These are phyloP conservation scores for Recurvomyces mirabilis DNA, from an alignment of 495 filamentous ascomycete species.

Conservation along the genomic window DNA sequence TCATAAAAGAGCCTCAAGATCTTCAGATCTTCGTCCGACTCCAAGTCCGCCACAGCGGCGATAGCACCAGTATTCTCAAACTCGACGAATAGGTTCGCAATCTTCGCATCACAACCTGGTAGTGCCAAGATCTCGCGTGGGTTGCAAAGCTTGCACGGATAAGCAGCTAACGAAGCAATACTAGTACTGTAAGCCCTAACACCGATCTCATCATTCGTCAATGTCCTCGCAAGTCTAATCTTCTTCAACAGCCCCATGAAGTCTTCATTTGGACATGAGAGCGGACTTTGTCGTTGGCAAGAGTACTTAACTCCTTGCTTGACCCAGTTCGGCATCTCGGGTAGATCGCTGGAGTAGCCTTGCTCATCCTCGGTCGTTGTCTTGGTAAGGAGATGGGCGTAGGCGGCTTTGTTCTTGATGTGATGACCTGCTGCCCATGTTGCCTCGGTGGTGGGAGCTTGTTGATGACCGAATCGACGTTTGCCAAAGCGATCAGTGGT, in stretches of 20 bases:
- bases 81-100: constrained; percentile 66
- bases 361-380: constrained; percentile 66
- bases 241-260: constrained; percentile 70
- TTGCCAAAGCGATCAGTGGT: constrained; percentile 5
- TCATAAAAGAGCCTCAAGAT: constrained; percentile 59
- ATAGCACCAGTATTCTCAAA: constrained; percentile 53
- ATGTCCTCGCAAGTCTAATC: constrained; percentile 56
- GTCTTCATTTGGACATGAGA: constrained; percentile 55
- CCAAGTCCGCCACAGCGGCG: constrained; percentile 50
- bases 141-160: constrained; percentile 51
- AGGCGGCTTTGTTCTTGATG: constrained; percentile 25
- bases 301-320: constrained; percentile 55
- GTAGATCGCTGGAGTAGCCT: constrained; percentile 33
- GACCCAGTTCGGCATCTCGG: constrained; percentile 59
- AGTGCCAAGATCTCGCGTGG: constrained; percentile 54
- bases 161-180: constrained; percentile 74
- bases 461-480: constrained; percentile 5
- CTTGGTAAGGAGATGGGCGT: constrained; percentile 43
- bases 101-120: constrained; percentile 74
- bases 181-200: constrained; percentile 79
- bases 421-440: constrained; percentile 17
- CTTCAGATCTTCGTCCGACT: constrained; percentile 50
- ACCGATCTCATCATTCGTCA: constrained; percentile 66
- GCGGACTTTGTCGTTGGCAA: constrained; percentile 67
- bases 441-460: neutral